phyloP scores from a whole-genome alignment of 805 yeast genomes.

The Ogataea paraovalis region DNA sequence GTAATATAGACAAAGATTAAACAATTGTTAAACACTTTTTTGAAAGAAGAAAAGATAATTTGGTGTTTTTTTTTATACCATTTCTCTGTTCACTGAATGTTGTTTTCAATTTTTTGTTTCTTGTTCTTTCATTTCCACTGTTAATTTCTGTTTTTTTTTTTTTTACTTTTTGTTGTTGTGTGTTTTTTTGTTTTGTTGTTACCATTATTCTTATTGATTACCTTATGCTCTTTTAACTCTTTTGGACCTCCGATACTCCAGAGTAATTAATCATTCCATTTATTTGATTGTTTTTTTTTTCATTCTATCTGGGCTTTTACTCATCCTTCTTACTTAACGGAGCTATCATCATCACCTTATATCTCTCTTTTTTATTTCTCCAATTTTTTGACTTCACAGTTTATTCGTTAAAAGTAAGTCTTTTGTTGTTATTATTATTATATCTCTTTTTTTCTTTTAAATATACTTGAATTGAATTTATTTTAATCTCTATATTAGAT shows the following conservation, averaged over 20 bases:
- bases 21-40: background rate
- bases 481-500: too few relatives aligned
- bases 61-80: too few relatives aligned
- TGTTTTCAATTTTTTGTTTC: too few relatives aligned
- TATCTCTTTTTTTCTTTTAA: background rate
- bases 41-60: too few relatives aligned
- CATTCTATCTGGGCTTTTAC: too few relatives aligned
- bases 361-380: background rate
- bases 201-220: background rate
- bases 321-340: too few relatives aligned
- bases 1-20: background rate
- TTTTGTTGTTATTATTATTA: background rate
- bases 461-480: too few relatives aligned
- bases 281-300: background rate
- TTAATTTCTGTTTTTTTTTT: background rate
- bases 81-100: too few relatives aligned
- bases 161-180: background rate
- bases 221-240: background rate
- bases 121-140: too few relatives aligned
- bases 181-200: background rate
- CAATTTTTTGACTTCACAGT: background rate
- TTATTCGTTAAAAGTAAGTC: background rate
- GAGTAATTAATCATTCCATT: background rate
- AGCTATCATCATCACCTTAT: background rate
- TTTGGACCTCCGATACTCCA: background rate